Base-by-base conservation (phyloP, 768 basidiomycete genomes). In the Calocybe cyanea region DNA sequence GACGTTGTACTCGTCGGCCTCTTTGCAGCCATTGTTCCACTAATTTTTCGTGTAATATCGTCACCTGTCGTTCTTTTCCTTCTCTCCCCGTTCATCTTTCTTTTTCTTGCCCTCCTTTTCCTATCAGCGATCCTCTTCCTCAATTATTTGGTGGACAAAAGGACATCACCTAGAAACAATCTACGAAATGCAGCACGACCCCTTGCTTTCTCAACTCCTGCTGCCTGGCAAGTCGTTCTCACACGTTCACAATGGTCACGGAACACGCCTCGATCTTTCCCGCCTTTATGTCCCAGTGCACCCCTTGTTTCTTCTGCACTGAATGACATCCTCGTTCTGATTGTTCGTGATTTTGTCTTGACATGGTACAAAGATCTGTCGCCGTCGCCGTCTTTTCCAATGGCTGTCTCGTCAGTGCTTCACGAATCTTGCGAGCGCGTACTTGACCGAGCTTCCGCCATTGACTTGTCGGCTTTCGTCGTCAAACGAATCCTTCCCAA, bases 161-260 rank as follows among this genome's bases (percentile, higher is more conserved):
- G 59, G 19, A 57, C 65, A 21, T 53, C 51, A 1, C 47, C 52
- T 9, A 53, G 45, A n/a, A 68, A 71, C 33, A 64, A 64, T 34
- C 68, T 83, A n/a, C 63, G 66, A 8, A 66, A 69, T 46, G 80
- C 84, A 0, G 83, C 89, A 14, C 78, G 81, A 28, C 89, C 89
- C 0, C 73, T 93, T 38, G 77, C 80, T 2, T 95, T 96, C 70
- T 90, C 91, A 3, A 92, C 92, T 2, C 90, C 92, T 19, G 91
- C 93, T 46, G 93, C 92, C 24, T 96, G 93, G 93, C 89, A 93
- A 58, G 92, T 85, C 0, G 87, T 91, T 38, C 72, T 89, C 41
- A 92, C 80, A 36, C 81, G 92, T 24, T 89, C 89, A n/a, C 82
- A 87, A 63, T 95, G 92, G 93, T 88, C 88, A 2, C 80, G 85